Evolutionary conservation across 2,329 filamentous ascomycete species (phyloP).

Genomic region (Teratosphaeria gauchensis): DNA sequence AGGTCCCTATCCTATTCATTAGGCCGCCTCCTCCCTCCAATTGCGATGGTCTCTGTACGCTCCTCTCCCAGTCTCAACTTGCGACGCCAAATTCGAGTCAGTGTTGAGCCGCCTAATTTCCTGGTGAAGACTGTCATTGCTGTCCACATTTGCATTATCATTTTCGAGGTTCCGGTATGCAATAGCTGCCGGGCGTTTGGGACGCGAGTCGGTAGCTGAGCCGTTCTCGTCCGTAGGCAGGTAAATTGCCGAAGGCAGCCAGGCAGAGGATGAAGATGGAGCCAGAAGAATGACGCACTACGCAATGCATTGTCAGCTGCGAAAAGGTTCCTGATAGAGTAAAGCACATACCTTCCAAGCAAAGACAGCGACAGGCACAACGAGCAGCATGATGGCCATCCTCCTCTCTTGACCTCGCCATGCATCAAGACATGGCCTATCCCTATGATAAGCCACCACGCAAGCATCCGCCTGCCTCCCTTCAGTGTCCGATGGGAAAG

Average conservation of each 20-base stretch:
- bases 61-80: constrained; percentile 17
- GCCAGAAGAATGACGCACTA: constrained; percentile 19
- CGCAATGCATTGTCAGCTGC: background rate
- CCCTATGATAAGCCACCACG: constrained; percentile 37
- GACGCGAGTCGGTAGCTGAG: constrained; percentile 3
- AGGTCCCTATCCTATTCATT: background rate
- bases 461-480: constrained; percentile 32
- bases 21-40: constrained; percentile 1
- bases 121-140: constrained; percentile 18
- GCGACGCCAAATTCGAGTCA: constrained; percentile 20
- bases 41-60: constrained; percentile 2
- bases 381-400: constrained; percentile 47
- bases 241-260: constrained; percentile 19
- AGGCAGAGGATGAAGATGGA: constrained; percentile 17
- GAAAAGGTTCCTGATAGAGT: background rate
- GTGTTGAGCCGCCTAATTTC: constrained; percentile 22
- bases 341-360: constrained; percentile 43
- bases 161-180: constrained; percentile 18
- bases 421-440: constrained; percentile 39
- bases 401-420: constrained; percentile 50
- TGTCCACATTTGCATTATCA: constrained; percentile 12
- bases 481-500: constrained; percentile 39
- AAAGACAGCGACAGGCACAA: constrained; percentile 44
- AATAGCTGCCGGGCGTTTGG: constrained; percentile 9
- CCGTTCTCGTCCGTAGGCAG: constrained; percentile 12